A percentile compares a stretch with the other conserved stretches of the same genome.
Evolutionary conservation across 179 eudicot genomes (phyloP).

Genomic region (Drosera spatulata): DNA sequence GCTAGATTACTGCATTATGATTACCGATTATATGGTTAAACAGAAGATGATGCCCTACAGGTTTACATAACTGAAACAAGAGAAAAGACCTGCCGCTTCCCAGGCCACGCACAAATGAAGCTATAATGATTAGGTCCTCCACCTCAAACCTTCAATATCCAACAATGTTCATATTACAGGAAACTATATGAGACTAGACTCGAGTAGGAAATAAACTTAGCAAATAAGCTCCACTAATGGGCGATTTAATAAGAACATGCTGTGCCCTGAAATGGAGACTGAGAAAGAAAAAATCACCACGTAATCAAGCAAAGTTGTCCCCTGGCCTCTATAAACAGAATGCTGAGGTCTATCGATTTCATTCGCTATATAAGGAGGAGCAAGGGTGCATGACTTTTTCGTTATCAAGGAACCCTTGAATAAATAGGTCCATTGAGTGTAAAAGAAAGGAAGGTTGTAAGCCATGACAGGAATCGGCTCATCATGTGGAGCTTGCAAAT

Average conservation of each 20-base stretch:
- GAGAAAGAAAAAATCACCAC: constrained; percentile 25
- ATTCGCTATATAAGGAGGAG: constrained; percentile 25
- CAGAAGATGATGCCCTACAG: not conserved
- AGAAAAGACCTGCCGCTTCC: not conserved
- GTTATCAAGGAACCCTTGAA: constrained; percentile 1
- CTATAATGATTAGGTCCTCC: not conserved
- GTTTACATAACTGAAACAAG: not conserved
- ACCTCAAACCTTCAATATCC: not conserved
- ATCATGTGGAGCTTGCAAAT: constrained; percentile 67
- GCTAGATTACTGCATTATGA: constrained; percentile 14
- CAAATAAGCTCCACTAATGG: not conserved
- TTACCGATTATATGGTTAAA: constrained; percentile 3
- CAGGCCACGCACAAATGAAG: not conserved
- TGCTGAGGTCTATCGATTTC: not conserved
- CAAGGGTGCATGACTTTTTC: not conserved
- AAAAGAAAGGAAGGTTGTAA: constrained; percentile 2
- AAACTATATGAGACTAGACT: not conserved
- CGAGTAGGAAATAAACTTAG: not conserved
- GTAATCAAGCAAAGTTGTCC: constrained; percentile 18
- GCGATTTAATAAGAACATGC: constrained; percentile 16
- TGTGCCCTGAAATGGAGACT: constrained; percentile 72
- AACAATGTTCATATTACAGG: not conserved
- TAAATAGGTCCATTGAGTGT: not conserved
- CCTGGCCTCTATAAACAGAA: constrained; percentile 6
- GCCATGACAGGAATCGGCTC: constrained; percentile 56